Conservation (phyloP, 2,329 filamentous ascomycete genomes). For the Ciborinia camelliae region DNA sequence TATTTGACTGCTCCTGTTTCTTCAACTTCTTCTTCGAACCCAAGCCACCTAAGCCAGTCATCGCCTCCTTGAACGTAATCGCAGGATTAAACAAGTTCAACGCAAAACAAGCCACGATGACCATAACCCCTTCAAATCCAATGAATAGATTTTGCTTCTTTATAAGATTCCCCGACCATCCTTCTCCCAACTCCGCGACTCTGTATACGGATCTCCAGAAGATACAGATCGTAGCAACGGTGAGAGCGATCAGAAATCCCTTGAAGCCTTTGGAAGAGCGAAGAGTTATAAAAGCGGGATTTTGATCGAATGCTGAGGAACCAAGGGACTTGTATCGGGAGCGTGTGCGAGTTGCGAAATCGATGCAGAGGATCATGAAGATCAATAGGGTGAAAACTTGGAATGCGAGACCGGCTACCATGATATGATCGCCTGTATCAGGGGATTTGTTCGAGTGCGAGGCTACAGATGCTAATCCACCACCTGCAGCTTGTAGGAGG, state of each 20-base stretch:
- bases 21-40: constrained; percentile 21
- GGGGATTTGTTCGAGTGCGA: constrained; percentile 39
- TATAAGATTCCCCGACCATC: constrained; percentile 44
- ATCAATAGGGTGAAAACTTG: constrained; percentile 56
- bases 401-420: constrained; percentile 60
- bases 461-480: constrained; percentile 54
- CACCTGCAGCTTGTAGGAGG: constrained; percentile 57
- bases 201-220: constrained; percentile 56
- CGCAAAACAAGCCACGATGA: constrained; percentile 28
- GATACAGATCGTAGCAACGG: constrained; percentile 52
- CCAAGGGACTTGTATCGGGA: constrained; percentile 39
- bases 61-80: constrained; percentile 22
- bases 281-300: constrained; percentile 23
- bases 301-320: constrained; percentile 26
- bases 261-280: constrained; percentile 28
- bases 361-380: constrained; percentile 46
- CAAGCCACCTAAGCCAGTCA: constrained; percentile 21
- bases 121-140: constrained; percentile 36
- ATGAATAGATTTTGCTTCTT: constrained; percentile 29
- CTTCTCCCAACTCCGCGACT: constrained; percentile 49
- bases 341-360: constrained; percentile 29
- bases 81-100: constrained; percentile 42
- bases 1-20: constrained; percentile 8
- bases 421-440: constrained; percentile 54
- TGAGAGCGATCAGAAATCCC: constrained; percentile 36